Percentiles rank a stretch among this genome's conserved stretches.
These are phyloP conservation scores for Fusarium subtropicale DNA, from an alignment of 2,329 filamentous ascomycete genomes.

Conservation along the genomic window DNA sequence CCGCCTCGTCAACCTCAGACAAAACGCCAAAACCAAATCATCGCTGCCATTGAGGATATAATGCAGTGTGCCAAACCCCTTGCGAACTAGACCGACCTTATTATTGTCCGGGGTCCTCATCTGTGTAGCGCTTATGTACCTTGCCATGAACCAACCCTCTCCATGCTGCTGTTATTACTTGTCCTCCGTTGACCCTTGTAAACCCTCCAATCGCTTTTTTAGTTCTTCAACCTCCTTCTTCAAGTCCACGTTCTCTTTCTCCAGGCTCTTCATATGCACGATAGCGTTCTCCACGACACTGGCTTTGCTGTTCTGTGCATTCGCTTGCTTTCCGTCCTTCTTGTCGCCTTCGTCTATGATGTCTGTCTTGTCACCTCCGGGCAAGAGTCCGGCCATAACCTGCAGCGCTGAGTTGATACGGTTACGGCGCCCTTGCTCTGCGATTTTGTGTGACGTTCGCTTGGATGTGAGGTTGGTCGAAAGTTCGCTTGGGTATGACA, in stretches of 20 bases:
- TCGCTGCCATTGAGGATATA: slow-evolving; percentile 31
- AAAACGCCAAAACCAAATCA: slow-evolving; percentile 31
- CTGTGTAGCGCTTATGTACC: neutral
- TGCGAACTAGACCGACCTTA: slow-evolving; percentile 28
- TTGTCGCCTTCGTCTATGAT: slow-evolving; percentile 59
- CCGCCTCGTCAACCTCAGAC: slow-evolving; percentile 19
- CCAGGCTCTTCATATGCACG: slow-evolving; percentile 89
- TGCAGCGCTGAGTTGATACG: slow-evolving; percentile 94
- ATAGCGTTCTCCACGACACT: slow-evolving; percentile 98
- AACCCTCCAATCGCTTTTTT: slow-evolving; percentile 49
- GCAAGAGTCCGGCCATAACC: slow-evolving; percentile 90
- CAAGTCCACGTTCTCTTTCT: slow-evolving; percentile 76
- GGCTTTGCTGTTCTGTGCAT: slow-evolving; percentile 85
- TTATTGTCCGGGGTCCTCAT: slow-evolving; percentile 13
- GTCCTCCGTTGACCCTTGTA: slow-evolving; percentile 32
- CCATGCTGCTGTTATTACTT: slow-evolving; percentile 22
- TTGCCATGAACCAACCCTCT: slow-evolving; percentile 3
- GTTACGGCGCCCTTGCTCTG: slow-evolving; percentile 94
- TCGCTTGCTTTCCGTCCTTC: slow-evolving; percentile 60
- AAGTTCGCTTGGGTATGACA: slow-evolving; percentile 89
- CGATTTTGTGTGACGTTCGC: slow-evolving; percentile 96
- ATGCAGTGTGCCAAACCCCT: slow-evolving; percentile 16
- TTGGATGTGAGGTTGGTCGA: slow-evolving; percentile 96
- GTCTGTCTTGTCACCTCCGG: slow-evolving; percentile 62
- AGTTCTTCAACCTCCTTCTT: slow-evolving; percentile 67